Conservation (phyloP, 2,329 filamentous ascomycete genomes). For the Fusarium chlamydosporum region DNA sequence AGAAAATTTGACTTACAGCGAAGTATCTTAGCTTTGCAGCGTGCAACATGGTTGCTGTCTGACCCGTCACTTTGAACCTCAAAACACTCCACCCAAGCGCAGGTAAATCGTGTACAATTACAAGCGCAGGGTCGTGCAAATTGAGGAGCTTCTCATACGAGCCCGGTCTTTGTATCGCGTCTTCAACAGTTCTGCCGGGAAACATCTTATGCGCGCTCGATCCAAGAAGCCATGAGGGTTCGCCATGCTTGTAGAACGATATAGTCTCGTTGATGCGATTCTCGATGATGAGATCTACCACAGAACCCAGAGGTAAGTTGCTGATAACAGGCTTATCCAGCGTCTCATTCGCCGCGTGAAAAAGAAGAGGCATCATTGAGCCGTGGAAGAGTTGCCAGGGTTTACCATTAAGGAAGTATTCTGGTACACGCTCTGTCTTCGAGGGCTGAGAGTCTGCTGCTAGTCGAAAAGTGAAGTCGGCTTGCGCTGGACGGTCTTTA, state of each 20-base stretch:
- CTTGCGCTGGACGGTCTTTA: neutral
- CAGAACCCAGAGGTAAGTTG: slow-evolving; percentile 2
- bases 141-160: fast-evolving
- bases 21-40: slow-evolving; percentile 6
- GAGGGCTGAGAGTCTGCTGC: slow-evolving; percentile 6
- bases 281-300: slow-evolving; percentile 15
- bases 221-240: slow-evolving; percentile 7
- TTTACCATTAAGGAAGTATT: slow-evolving; percentile 16
- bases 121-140: neutral
- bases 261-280: slow-evolving; percentile 19
- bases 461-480: slow-evolving; percentile 5
- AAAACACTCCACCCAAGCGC: neutral
- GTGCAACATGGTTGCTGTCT: neutral
- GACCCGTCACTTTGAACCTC: slow-evolving; percentile 5
- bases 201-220: neutral
- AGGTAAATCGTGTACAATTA: neutral
- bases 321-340: slow-evolving; percentile 10
- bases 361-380: slow-evolving; percentile 21
- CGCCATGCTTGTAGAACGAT: slow-evolving; percentile 16
- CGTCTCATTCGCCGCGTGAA: neutral
- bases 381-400: slow-evolving; percentile 23
- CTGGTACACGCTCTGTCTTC: slow-evolving; percentile 3
- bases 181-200: neutral
- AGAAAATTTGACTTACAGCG: neutral
- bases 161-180: neutral